phyloP scores from a whole-genome alignment of 768 basidiomycete species.

The Russula dissimulans region DNA sequence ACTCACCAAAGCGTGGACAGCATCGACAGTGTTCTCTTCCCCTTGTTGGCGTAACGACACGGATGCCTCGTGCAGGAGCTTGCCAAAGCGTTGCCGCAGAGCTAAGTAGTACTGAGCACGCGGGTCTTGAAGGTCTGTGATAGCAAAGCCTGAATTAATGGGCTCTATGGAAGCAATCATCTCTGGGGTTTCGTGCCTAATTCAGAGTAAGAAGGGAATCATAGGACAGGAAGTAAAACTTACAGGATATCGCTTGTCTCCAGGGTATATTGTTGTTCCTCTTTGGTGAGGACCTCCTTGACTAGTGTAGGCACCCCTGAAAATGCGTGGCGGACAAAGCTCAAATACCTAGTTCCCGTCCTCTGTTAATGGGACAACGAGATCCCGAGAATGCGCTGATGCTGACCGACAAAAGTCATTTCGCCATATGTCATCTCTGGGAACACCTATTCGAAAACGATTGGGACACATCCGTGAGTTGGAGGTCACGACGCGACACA shows the following conservation, averaged over 20 bases:
- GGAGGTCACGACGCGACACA: constrained; percentile 18
- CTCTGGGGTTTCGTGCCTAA: constrained; percentile 64
- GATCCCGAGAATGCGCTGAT: not conserved
- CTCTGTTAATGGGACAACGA: not conserved
- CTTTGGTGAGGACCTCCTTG: constrained; percentile 41
- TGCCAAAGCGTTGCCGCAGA: constrained; percentile 55
- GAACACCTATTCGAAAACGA: constrained; percentile 27
- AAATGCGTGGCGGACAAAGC: constrained; percentile 66
- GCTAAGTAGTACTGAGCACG: constrained; percentile 38
- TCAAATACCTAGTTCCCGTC: constrained; percentile 42
- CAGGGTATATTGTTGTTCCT: constrained; percentile 37
- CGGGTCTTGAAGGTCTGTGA: constrained; percentile 55
- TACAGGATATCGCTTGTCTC: constrained; percentile 62
- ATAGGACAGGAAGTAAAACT: constrained; percentile 20
- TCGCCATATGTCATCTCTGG: constrained; percentile 58
- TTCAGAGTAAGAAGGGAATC: not conserved
- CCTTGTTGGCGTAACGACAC: constrained; percentile 59
- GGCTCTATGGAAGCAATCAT: constrained; percentile 61
- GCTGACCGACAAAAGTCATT: constrained; percentile 78
- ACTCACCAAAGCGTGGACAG: constrained; percentile 58
- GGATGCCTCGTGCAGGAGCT: constrained; percentile 64
- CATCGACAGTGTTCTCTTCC: constrained; percentile 74
- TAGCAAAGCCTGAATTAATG: constrained; percentile 55
- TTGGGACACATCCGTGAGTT: constrained; percentile 1
- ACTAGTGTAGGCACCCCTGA: constrained; percentile 61